Evolutionary conservation across 1,139 yeast species (phyloP).

Genomic region (Hanseniaspora uvarum): DNA sequence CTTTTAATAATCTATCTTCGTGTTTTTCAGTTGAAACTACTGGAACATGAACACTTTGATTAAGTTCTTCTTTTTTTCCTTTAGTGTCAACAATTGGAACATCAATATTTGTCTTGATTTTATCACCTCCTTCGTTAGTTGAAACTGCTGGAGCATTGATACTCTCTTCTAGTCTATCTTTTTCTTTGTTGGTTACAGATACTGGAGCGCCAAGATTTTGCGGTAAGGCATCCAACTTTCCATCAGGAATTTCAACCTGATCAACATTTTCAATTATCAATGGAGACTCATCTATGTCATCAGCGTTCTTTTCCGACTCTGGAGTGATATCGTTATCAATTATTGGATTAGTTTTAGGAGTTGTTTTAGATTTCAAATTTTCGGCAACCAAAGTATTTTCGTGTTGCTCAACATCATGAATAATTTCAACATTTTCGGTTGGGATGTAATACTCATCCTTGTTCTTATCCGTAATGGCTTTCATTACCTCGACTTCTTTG

Average conservation of each 20-base stretch:
- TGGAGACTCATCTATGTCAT: not conserved
- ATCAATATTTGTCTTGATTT: no score
- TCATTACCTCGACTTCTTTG: conserved; percentile 1
- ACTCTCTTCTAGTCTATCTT: no score
- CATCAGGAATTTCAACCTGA: not conserved
- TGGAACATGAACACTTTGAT: no score
- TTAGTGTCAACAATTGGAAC: no score
- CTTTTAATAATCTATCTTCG: no score
- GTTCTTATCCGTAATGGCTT: not conserved
- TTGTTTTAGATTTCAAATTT: not conserved
- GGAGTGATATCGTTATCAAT: not conserved
- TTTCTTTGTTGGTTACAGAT: no score
- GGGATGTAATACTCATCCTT: not conserved
- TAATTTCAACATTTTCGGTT: not conserved
- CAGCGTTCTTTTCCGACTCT: not conserved
- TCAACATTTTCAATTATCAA: not conserved
- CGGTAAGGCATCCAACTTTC: not conserved
- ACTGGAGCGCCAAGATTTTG: no score
- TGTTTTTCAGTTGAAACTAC: no score
- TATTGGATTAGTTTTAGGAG: not conserved
- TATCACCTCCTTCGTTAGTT: no score
- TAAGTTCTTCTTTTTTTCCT: no score
- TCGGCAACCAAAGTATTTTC: not conserved
- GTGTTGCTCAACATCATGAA: not conserved
- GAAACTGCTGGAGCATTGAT: no score